Base-by-base conservation (phyloP, 2,329 filamentous ascomycete species). In the Aplosporella prunicola region DNA sequence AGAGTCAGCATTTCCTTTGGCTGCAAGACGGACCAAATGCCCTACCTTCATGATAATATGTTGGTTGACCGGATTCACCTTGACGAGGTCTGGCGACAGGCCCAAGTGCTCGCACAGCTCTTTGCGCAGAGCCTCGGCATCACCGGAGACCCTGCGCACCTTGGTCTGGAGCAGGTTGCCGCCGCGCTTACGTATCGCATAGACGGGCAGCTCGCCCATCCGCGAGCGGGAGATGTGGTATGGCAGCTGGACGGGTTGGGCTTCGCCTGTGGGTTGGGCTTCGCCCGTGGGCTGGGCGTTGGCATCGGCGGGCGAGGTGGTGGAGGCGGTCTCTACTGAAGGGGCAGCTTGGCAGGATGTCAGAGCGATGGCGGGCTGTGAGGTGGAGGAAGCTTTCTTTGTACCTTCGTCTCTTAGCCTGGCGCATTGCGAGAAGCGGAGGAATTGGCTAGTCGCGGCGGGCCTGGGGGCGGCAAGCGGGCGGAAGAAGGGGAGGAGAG, bases 111-210 rank as follows among this genome's bases (percentile, higher is more conserved):
- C 53, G 24, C 68, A 63, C 40, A 96, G 55, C 48, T 87, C 80
- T 23, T 71, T 60, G 43, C 74, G 69, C 45, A 96, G 56, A 3
- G 66, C 71, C 20, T 66, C 59, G 33, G 77, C 52, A 55, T 93
- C 73, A 11, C 91, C 91, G 40, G 85, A 77, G 33, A 89, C 72
- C 61, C 83, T 87, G 57, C 86, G 82, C 39, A 98, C 63, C 40
- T 76, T 61, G 5, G 89, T 93, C 51, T 82, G 62, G 50, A 78
- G 75, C 53, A 78, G 69, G 46, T 83, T 91, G 10, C 85, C 84
- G 35, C 86, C 86, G 9, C 76, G 71, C 64, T 84, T 88, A 46
- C 63, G 67, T 47, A 77, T 68, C 11, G 78, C 68, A 63, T 96
- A 98, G 29, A 96, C 73, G 16, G 85, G 78, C 3, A 91, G 66